These are phyloP conservation scores for Durusdinium trenchii DNA, from an alignment of 73 alveolate genomes.

Conservation along the genomic window DNA sequence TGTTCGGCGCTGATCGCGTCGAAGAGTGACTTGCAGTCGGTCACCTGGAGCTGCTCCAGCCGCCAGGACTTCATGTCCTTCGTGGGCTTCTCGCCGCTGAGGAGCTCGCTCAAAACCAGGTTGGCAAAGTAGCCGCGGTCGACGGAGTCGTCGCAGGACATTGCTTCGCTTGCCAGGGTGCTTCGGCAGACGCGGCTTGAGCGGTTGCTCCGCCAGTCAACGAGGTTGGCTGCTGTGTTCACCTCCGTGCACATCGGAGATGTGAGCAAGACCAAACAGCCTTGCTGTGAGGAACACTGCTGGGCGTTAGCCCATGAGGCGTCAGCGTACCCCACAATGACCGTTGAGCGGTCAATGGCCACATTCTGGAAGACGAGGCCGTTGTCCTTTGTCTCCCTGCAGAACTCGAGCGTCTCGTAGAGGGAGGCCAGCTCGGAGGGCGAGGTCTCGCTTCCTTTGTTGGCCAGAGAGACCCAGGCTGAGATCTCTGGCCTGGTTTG, in stretches of 20 bases:
- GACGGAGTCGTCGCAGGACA: background rate
- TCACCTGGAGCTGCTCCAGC: slow-evolving; percentile 2
- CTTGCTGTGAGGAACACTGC: background rate
- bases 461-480: background rate
- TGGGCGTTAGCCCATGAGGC: background rate
- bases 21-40: background rate
- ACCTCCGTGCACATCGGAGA: background rate
- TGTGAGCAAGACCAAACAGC: background rate
- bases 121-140: background rate
- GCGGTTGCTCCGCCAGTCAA: background rate
- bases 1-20: background rate
- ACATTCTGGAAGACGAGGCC: background rate
- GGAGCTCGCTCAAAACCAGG: background rate
- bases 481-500: background rate
- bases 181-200: background rate
- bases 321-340: background rate
- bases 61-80: background rate
- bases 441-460: background rate
- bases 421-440: background rate
- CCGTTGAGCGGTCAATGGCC: background rate
- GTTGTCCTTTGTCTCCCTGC: background rate
- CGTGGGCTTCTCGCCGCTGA: background rate
- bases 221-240: no score
- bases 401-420: background rate
- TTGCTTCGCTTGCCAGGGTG: background rate